Conservation (phyloP, 139 green algal genomes). For the Coelastrella sp. region DNA sequence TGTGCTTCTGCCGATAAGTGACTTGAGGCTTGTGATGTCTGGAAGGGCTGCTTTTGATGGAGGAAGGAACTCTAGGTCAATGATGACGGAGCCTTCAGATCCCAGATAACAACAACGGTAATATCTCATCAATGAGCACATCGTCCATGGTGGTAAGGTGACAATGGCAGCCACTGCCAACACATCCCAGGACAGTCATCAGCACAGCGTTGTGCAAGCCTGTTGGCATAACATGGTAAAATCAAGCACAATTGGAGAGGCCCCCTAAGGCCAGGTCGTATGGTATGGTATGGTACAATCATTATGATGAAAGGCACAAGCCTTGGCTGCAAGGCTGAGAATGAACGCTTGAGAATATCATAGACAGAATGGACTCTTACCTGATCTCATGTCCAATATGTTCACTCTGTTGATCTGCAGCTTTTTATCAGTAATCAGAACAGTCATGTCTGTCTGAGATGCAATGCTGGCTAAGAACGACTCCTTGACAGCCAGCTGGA, state of each 20-base stretch:
- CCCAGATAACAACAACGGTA: neutral
- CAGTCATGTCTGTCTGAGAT: neutral
- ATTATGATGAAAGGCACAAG: neutral
- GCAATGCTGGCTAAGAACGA: neutral
- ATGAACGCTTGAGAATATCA: neutral
- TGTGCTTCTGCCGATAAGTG: neutral
- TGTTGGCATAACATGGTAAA: neutral
- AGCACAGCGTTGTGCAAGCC: too few species aligned
- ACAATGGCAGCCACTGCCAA: too few species aligned
- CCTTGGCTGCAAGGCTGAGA: neutral
- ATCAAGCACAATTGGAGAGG: neutral
- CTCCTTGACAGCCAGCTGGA: neutral
- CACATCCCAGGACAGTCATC: too few species aligned
- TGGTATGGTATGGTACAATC: neutral
- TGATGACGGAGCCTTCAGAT: constrained; percentile 1
- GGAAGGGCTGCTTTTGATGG: neutral
- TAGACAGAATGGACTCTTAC: neutral
- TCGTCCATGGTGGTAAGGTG: neutral
- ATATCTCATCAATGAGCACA: neutral
- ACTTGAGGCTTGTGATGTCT: neutral
- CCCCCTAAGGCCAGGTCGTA: too few species aligned
- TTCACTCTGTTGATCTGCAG: constrained; percentile 1
- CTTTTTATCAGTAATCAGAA: neutral
- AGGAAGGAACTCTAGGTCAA: neutral
- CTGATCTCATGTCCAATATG: neutral